phyloP scores from a whole-genome alignment of 352 stramenopile genomes.

The Elongisporangium anandrum region DNA sequence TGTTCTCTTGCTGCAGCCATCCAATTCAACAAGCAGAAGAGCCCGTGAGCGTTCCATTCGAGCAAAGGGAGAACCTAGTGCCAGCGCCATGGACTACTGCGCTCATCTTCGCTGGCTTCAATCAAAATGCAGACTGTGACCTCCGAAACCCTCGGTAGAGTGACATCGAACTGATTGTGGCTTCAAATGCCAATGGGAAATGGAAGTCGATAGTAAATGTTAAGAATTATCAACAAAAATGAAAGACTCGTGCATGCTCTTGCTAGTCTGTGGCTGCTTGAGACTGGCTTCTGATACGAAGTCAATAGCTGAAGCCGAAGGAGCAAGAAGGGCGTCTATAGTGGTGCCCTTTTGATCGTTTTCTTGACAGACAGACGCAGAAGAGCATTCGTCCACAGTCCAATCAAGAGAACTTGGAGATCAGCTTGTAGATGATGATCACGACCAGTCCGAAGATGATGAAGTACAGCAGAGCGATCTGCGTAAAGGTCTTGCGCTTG shows the following conservation, averaged over 20 bases:
- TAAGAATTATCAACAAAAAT: neutral
- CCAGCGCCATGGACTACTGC: no score
- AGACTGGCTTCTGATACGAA: neutral
- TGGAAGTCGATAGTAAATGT: neutral
- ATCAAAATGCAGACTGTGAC: no score
- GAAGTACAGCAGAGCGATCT: conserved; percentile 77
- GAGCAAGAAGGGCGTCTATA: neutral
- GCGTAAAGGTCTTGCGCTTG: conserved; percentile 73
- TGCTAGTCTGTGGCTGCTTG: neutral
- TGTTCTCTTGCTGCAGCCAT: conserved; percentile 48
- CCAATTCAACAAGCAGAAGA: neutral
- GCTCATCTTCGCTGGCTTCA: no score
- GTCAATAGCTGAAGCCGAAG: neutral
- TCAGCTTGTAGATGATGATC: conserved; percentile 67
- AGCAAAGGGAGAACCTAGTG: neutral
- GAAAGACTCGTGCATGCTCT: neutral
- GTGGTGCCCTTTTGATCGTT: no score
- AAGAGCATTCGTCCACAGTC: neutral
- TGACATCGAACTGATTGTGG: no score
- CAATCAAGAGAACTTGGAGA: conserved; percentile 55
- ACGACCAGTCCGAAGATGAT: conserved; percentile 70
- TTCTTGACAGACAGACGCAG: no score
- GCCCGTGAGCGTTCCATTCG: neutral
- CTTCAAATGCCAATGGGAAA: neutral
- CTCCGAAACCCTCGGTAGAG: no score